These are phyloP conservation scores for Russula abietina DNA, from an alignment of 768 basidiomycete species.

Conservation along the genomic window DNA sequence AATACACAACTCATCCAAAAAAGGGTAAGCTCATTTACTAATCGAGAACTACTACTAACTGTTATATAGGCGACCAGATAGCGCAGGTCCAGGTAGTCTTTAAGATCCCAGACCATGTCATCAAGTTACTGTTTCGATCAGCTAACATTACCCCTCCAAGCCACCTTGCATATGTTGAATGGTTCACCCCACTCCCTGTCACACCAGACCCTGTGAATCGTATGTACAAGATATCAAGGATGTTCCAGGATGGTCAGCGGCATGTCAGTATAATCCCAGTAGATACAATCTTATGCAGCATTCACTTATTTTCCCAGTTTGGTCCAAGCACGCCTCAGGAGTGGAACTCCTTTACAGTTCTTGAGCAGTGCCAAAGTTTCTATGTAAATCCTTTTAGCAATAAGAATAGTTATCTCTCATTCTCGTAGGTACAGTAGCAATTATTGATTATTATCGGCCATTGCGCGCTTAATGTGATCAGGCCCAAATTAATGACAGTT, in stretches of 20 bases:
- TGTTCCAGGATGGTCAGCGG: not conserved
- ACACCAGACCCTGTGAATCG: not conserved
- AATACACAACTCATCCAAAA: too few species aligned
- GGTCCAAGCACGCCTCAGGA: not conserved
- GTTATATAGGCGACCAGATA: not conserved
- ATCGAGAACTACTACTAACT: too few species aligned
- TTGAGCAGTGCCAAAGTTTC: not conserved
- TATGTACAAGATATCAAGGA: not conserved
- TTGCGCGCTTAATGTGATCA: too few species aligned
- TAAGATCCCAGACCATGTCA: not conserved
- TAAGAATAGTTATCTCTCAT: not conserved
- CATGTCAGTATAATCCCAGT: not conserved
- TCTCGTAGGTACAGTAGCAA: not conserved
- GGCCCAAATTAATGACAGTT: too few species aligned
- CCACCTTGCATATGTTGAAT: conserved; percentile 6
- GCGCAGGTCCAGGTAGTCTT: not conserved
- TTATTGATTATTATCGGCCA: too few species aligned
- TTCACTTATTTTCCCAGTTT: not conserved
- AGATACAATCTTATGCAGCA: not conserved
- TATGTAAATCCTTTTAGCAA: not conserved
- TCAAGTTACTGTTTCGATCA: too few species aligned
- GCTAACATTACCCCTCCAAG: not conserved
- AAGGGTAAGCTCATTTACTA: too few species aligned
- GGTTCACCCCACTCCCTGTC: not conserved
- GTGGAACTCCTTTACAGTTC: not conserved